Conservation (phyloP, 1,284 basidiomycete genomes). For the Apiotrichum mycotoxinovorans region DNA sequence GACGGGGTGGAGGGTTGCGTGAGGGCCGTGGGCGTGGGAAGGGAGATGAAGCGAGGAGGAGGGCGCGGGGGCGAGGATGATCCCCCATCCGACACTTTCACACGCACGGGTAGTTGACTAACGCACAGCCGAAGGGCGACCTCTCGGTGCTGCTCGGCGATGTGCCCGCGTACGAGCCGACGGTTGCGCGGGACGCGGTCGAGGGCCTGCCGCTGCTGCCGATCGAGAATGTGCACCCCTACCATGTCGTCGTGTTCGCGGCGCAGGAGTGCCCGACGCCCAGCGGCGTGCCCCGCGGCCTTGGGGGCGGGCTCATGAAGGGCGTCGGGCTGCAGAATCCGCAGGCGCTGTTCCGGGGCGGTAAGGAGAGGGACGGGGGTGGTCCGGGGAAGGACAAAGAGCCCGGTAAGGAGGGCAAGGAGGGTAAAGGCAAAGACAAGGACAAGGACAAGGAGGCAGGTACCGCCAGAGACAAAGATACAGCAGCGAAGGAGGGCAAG, state of each 20-base stretch:
- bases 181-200: conserved; percentile 10
- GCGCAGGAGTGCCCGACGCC: conserved; percentile 52
- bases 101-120: neutral
- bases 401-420: conserved; percentile 11
- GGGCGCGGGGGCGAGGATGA: neutral
- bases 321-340: conserved; percentile 35
- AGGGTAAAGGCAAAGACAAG: conserved; percentile 22
- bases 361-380: conserved; percentile 18
- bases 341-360: conserved; percentile 9
- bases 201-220: conserved; percentile 29
- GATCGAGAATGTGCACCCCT: conserved; percentile 49
- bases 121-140: conserved; percentile 51
- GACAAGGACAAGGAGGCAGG: conserved; percentile 17
- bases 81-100: neutral
- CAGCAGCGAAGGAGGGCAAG: no score
- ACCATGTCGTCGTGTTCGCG: conserved; percentile 54
- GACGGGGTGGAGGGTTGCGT: no score
- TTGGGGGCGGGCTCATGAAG: conserved; percentile 48
- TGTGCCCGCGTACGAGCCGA: conserved; percentile 47
- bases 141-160: conserved; percentile 52
- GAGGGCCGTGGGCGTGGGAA: no score
- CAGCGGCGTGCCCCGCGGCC: conserved; percentile 47
- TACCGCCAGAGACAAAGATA: conserved; percentile 3
- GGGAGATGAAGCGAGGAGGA: no score
- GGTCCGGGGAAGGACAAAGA: conserved; percentile 13